A percentile compares a stretch with the other conserved stretches of the same genome.
phyloP scores from a whole-genome alignment of 257 asterid genomes.

The Salvia rosmarinus region DNA sequence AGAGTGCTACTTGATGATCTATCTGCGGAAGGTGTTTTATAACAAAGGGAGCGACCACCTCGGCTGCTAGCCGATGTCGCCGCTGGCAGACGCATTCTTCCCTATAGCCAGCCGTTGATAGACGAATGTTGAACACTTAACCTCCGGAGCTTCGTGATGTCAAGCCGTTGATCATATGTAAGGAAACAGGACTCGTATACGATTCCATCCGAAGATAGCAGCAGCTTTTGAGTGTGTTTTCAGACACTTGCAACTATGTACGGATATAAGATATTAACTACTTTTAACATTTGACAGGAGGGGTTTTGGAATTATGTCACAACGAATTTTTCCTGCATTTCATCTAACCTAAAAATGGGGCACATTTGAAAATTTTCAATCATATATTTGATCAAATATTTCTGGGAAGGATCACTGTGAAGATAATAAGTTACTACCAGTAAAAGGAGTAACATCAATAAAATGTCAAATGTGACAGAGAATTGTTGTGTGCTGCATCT shows the following conservation, averaged over 20 bases:
- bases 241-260: constrained; percentile 31
- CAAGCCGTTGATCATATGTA: no score
- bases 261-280: constrained; percentile 11
- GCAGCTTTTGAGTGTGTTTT: not conserved
- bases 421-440: not conserved
- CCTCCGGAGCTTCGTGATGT: no score
- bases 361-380: constrained; percentile 11
- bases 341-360: no score
- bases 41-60: constrained; percentile 59
- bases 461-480: not conserved
- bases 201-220: not conserved
- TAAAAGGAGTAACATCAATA: not conserved
- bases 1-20: constrained; percentile 68
- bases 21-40: constrained; percentile 55
- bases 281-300: constrained; percentile 30
- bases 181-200: not conserved
- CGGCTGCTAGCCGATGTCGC: constrained; percentile 59
- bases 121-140: not conserved
- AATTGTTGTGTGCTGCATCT: no score
- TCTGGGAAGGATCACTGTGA: not conserved
- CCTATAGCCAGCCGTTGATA: constrained; percentile 83
- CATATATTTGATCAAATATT: not conserved
- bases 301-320: not conserved
- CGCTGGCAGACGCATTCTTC: constrained; percentile 55
- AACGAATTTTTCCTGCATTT: not conserved